phyloP scores from a whole-genome alignment of 2,329 filamentous ascomycete genomes.

The Xylariaceae sp. region DNA sequence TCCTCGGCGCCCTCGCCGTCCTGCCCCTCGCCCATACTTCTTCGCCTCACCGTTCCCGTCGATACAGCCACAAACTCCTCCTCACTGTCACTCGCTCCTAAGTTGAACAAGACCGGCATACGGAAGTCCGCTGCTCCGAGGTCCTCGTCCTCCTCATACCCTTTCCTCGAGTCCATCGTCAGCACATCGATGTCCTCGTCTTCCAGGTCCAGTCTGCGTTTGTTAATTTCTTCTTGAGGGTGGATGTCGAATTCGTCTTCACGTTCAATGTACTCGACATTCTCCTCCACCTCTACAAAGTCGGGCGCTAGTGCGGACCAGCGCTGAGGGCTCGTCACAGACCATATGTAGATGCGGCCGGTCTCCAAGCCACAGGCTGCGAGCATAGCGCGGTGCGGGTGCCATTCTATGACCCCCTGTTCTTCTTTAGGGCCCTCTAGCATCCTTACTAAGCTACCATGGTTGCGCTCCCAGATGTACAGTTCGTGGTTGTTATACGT shows the following conservation, averaged over 20 bases:
- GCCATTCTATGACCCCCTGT: slow-evolving; percentile 95
- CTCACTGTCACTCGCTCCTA: slow-evolving; percentile 91
- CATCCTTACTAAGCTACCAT: slow-evolving; percentile 93
- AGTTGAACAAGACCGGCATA: slow-evolving; percentile 90
- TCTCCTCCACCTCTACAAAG: slow-evolving; percentile 96
- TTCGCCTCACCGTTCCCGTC: slow-evolving; percentile 78
- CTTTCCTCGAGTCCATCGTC: slow-evolving; percentile 65
- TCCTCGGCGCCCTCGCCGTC: slow-evolving; percentile 53
- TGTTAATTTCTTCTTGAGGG: slow-evolving; percentile 88
- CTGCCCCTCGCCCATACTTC: slow-evolving; percentile 71
- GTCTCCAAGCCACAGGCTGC: slow-evolving; percentile 91
- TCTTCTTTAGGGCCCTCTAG: slow-evolving; percentile 96
- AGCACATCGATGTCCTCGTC: slow-evolving; percentile 92
- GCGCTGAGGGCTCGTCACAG: slow-evolving; percentile 87
- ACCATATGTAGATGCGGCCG: slow-evolving; percentile 93
- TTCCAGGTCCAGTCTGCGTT: slow-evolving; percentile 82
- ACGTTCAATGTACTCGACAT: slow-evolving; percentile 90
- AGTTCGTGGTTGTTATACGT: slow-evolving; percentile 99
- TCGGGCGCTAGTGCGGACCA: slow-evolving; percentile 97
- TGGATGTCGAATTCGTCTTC: slow-evolving; percentile 99
- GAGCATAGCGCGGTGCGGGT: slow-evolving; percentile 80
- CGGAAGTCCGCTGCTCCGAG: slow-evolving; percentile 62
- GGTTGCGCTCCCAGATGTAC: slow-evolving; percentile 94
- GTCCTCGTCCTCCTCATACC: slow-evolving; percentile 55
- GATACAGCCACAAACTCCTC: slow-evolving; percentile 72